Conservation (phyloP, 768 basidiomycete species). For the Clitopilus hobsonii region DNA sequence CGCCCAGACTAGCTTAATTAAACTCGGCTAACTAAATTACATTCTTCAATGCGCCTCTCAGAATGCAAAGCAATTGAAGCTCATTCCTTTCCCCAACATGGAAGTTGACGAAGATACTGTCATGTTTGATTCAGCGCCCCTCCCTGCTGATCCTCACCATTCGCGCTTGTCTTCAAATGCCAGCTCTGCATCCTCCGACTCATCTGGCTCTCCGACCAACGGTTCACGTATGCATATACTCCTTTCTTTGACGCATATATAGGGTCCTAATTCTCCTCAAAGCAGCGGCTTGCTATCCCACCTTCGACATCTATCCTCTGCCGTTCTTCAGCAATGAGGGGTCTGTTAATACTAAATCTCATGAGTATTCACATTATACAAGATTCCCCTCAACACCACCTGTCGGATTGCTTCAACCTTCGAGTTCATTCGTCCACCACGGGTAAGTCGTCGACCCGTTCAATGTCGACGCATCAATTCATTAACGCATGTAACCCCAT, state of each 20-base stretch:
- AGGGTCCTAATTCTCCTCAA: constrained; percentile 1
- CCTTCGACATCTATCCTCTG: constrained; percentile 58
- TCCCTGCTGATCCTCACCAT: constrained; percentile 51
- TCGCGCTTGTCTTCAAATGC: constrained; percentile 61
- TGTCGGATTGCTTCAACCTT: constrained; percentile 68
- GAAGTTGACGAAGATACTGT: constrained; percentile 59
- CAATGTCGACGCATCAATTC: constrained; percentile 4
- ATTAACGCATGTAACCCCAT: constrained; percentile 4
- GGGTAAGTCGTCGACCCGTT: constrained; percentile 43
- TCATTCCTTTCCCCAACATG: constrained; percentile 69
- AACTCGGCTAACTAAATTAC: constrained; percentile 11
- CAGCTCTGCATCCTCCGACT: constrained; percentile 51
- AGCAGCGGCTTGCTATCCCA: constrained; percentile 45
- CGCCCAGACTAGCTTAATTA: constrained; percentile 11
- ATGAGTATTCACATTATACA: constrained; percentile 37
- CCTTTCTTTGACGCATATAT: background rate
- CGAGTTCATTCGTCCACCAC: constrained; percentile 57
- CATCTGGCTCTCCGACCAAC: constrained; percentile 40
- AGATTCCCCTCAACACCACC: constrained; percentile 34
- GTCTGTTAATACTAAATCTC: constrained; percentile 43
- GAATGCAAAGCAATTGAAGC: constrained; percentile 67
- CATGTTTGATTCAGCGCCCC: constrained; percentile 68
- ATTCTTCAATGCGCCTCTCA: constrained; percentile 20
- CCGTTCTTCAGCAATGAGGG: constrained; percentile 45
- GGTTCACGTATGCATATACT: constrained; percentile 40